Evolutionary conservation across 805 yeast genomes (phyloP).

Genomic region (Metschnikowia matae): DNA sequence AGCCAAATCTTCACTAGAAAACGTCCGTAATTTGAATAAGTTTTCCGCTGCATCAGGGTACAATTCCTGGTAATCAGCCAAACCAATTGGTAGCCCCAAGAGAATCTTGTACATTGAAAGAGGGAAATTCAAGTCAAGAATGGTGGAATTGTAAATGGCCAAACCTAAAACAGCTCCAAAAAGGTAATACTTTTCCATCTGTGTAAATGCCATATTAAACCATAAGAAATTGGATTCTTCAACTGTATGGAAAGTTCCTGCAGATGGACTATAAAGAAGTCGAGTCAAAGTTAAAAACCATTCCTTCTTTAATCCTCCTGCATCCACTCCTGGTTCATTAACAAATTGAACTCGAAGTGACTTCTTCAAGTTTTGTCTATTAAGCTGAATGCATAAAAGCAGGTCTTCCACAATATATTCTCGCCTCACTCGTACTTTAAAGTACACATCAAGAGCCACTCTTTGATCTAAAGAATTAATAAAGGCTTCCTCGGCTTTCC

Average conservation of each 20-base stretch:
- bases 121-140: conserved; percentile 77
- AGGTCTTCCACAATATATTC: conserved; percentile 70
- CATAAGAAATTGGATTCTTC: conserved; percentile 72
- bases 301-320: conserved; percentile 90
- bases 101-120: conserved; percentile 71
- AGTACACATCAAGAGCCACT: conserved; percentile 60
- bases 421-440: conserved; percentile 67
- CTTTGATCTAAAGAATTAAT: conserved; percentile 65
- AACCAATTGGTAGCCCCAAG: conserved; percentile 47
- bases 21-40: conserved; percentile 27
- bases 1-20: conserved; percentile 27
- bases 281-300: conserved; percentile 81
- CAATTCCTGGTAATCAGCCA: conserved; percentile 64
- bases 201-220: conserved; percentile 56
- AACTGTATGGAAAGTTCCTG: conserved; percentile 62
- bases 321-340: conserved; percentile 91
- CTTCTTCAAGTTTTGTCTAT: conserved; percentile 62
- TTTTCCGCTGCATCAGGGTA: conserved; percentile 59
- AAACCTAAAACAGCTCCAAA: conserved; percentile 86
- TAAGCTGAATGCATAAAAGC: conserved; percentile 53
- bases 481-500: conserved; percentile 87
- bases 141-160: conserved; percentile 87
- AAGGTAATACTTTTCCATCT: conserved; percentile 57
- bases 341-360: conserved; percentile 74
- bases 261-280: conserved; percentile 63